These are phyloP conservation scores for Serendipita sp. DNA, from an alignment of 768 basidiomycete species.

Conservation along the genomic window DNA sequence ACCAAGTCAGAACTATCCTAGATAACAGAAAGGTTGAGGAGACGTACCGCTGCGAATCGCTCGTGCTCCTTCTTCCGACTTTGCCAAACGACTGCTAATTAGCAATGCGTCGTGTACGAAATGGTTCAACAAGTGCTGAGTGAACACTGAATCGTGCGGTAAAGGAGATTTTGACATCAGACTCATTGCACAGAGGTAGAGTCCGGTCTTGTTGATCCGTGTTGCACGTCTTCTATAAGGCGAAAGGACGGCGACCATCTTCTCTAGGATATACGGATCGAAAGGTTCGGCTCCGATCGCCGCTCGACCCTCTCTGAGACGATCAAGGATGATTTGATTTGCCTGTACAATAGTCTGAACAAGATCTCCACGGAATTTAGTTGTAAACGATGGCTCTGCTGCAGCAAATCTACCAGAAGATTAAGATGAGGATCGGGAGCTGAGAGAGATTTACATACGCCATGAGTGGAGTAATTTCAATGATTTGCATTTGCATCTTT, in stretches of 20 bases:
- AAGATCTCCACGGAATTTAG: constrained; percentile 13
- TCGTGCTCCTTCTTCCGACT: constrained; percentile 13
- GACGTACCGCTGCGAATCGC: constrained; percentile 13
- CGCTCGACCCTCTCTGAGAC: constrained; percentile 13
- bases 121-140: constrained; percentile 4
- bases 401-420: constrained; percentile 14
- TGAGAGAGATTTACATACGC: constrained; percentile 9
- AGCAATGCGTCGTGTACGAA: constrained; percentile 15
- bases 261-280: constrained; percentile 10
- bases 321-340: constrained; percentile 17
- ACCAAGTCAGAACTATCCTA: background rate
- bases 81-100: constrained; percentile 12
- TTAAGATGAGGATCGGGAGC: background rate
- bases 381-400: constrained; percentile 14
- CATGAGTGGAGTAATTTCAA: constrained; percentile 15
- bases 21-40: background rate
- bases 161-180: constrained; percentile 16
- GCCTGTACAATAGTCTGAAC: constrained; percentile 12
- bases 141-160: constrained; percentile 9
- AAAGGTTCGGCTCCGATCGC: constrained; percentile 13
- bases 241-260: constrained; percentile 13
- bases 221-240: constrained; percentile 15
- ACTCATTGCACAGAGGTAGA: constrained; percentile 14
- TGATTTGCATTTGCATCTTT: constrained; percentile 16
- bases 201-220: constrained; percentile 10